Evolutionary conservation across 2,329 filamentous ascomycete genomes (phyloP).

Genomic region (Bipolaris oryzae): DNA sequence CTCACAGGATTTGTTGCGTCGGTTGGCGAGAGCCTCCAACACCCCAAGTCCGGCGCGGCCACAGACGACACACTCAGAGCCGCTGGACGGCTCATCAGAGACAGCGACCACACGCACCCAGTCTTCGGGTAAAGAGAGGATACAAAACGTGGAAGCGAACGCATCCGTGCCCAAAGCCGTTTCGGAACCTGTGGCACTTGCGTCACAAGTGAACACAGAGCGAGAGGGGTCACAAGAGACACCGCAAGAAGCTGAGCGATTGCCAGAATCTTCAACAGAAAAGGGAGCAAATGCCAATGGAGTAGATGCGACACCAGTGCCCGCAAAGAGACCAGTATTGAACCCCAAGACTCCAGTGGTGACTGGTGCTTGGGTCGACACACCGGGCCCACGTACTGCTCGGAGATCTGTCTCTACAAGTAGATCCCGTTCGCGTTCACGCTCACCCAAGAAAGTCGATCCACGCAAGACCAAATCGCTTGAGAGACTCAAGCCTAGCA

Average conservation of each 20-base stretch:
- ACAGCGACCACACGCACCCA: constrained; percentile 16
- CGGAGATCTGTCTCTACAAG: constrained; percentile 18
- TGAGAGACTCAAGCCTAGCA: constrained; percentile 8
- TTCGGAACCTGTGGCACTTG: constrained; percentile 5
- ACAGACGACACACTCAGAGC: constrained; percentile 27
- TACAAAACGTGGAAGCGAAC: constrained; percentile 4
- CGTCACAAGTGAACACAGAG: constrained; percentile 2
- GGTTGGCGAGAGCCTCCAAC: constrained; percentile 54
- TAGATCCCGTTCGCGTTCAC: constrained; percentile 22
- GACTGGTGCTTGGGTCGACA: constrained; percentile 57
- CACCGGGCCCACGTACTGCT: constrained; percentile 45
- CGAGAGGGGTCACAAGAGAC: constrained; percentile 14
- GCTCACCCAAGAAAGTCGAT: constrained; percentile 24
- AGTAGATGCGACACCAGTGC: constrained; percentile 38
- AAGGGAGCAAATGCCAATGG: constrained; percentile 11
- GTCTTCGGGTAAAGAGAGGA: not conserved
- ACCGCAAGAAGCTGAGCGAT: constrained; percentile 4
- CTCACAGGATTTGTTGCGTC: constrained; percentile 54
- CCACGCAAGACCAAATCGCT: constrained; percentile 20
- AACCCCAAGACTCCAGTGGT: constrained; percentile 53
- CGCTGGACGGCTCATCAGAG: constrained; percentile 23
- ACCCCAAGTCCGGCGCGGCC: constrained; percentile 51
- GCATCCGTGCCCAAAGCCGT: constrained; percentile 3
- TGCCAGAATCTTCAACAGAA: constrained; percentile 7
- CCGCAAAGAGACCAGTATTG: constrained; percentile 26